Evolutionary conservation across 352 stramenopile species (phyloP).

Genomic region (Globisporangium emineosum): DNA sequence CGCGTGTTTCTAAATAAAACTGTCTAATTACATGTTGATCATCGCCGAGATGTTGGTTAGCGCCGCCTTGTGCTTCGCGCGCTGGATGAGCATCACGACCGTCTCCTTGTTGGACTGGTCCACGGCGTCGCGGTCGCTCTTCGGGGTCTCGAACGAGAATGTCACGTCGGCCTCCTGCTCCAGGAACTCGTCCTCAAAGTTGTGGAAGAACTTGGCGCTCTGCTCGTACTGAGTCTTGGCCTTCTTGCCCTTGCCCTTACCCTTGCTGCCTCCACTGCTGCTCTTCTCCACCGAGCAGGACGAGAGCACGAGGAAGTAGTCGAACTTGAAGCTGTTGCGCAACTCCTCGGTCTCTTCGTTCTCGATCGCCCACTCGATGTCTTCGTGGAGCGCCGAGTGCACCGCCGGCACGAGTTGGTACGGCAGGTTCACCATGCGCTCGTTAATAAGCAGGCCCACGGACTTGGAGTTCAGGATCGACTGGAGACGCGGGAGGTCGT

Average conservation of each 20-base stretch:
- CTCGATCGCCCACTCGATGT: slow-evolving; percentile 82
- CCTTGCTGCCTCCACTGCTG: slow-evolving; percentile 14
- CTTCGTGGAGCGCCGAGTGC: slow-evolving; percentile 76
- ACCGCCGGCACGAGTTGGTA: slow-evolving; percentile 82
- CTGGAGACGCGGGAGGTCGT: slow-evolving; percentile 47
- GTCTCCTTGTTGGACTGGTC: slow-evolving; percentile 65
- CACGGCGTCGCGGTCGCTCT: slow-evolving; percentile 55
- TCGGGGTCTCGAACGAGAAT: slow-evolving; percentile 72
- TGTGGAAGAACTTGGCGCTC: slow-evolving; percentile 73
- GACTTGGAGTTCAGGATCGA: slow-evolving; percentile 54
- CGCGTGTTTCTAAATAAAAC: slow-evolving; percentile 38
- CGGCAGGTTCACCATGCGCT: slow-evolving; percentile 85
- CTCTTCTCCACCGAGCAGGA: slow-evolving; percentile 62
- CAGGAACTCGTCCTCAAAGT: slow-evolving; percentile 88
- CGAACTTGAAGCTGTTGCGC: slow-evolving; percentile 68
- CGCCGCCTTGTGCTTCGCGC: slow-evolving; percentile 79
- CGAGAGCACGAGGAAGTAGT: slow-evolving; percentile 81
- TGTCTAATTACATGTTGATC: slow-evolving; percentile 69
- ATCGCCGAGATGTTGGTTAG: slow-evolving; percentile 71
- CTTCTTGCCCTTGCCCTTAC: slow-evolving; percentile 73
- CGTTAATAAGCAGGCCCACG: slow-evolving; percentile 74
- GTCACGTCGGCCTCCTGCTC: slow-evolving; percentile 64
- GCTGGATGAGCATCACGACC: slow-evolving; percentile 76
- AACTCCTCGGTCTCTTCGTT: slow-evolving; percentile 68
- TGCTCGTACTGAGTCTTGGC: slow-evolving; percentile 67